Conservation (phyloP, 768 basidiomycete genomes). For the Naematelia aurantialba region DNA sequence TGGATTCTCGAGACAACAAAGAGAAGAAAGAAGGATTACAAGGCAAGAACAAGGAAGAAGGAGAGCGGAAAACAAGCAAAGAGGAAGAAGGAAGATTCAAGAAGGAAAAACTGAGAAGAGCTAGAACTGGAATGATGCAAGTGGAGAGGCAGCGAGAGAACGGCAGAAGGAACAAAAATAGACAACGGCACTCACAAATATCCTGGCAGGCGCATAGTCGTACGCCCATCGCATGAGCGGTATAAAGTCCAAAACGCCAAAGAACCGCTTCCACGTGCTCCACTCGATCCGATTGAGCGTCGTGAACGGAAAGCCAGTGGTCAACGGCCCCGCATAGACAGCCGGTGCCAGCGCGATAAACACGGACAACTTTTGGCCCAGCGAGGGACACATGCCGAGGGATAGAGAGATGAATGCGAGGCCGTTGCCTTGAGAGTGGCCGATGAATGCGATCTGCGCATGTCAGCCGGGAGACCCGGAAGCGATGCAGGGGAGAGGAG, state of each 20-base stretch:
- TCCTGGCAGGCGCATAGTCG: constrained; percentile 52
- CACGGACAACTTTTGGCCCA: constrained; percentile 53
- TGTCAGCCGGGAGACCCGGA: not conserved
- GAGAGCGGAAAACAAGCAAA: too few species aligned
- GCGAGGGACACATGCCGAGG: constrained; percentile 55
- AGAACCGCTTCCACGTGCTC: constrained; percentile 54
- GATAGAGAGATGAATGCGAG: constrained; percentile 56
- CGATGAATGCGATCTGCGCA: constrained; percentile 55
- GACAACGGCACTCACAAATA: constrained; percentile 50
- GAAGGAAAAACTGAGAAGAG: too few species aligned
- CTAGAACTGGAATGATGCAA: too few species aligned
- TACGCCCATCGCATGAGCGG: constrained; percentile 56
- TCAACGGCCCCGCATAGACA: constrained; percentile 56
- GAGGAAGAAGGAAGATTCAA: too few species aligned
- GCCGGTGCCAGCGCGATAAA: constrained; percentile 57
- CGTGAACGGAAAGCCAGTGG: constrained; percentile 55
- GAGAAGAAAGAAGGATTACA: not conserved
- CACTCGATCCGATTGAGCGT: constrained; percentile 54
- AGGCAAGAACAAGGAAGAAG: too few species aligned
- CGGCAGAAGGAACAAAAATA: too few species aligned
- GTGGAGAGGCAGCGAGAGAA: too few species aligned
- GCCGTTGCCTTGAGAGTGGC: constrained; percentile 58
- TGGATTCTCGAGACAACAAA: not conserved
- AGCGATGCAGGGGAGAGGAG: not conserved
- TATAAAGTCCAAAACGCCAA: constrained; percentile 57